phyloP scores from a whole-genome alignment of 768 basidiomycete species.

The Russula vinacea region DNA sequence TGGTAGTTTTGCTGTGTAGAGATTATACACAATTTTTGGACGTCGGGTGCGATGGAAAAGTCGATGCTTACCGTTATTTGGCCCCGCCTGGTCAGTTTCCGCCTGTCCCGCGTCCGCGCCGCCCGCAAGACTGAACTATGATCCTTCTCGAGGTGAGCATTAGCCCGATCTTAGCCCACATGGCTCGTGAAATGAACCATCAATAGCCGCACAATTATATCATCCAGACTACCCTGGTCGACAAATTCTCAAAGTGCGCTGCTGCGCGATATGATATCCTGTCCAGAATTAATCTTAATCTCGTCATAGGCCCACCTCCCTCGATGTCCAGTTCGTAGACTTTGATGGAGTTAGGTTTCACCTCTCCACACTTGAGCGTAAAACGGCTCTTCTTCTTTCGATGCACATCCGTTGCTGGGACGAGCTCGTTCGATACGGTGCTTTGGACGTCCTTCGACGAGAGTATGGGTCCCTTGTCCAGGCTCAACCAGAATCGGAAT shows the following conservation, averaged over 20 bases:
- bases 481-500: slow-evolving; percentile 75
- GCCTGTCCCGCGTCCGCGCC: neutral
- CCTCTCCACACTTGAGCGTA: slow-evolving; percentile 81
- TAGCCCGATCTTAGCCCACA: neutral
- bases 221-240: slow-evolving; percentile 83
- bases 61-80: slow-evolving; percentile 32
- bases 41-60: slow-evolving; percentile 21
- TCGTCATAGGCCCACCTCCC: slow-evolving; percentile 68
- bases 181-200: neutral
- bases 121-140: slow-evolving; percentile 48
- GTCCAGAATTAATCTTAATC: slow-evolving; percentile 19
- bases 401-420: slow-evolving; percentile 99
- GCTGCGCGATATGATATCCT: slow-evolving; percentile 6
- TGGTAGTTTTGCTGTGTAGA: slow-evolving; percentile 9
- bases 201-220: slow-evolving; percentile 85
- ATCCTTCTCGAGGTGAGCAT: slow-evolving; percentile 76
- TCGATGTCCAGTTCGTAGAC: slow-evolving; percentile 97
- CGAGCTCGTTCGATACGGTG: slow-evolving; percentile 86
- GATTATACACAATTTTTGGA: slow-evolving; percentile 10
- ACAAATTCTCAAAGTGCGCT: slow-evolving; percentile 80
- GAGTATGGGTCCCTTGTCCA: slow-evolving; percentile 79
- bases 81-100: slow-evolving; percentile 3
- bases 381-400: slow-evolving; percentile 78
- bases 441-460: slow-evolving; percentile 66
- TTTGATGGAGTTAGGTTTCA: slow-evolving; percentile 97